Percentiles rank a stretch among this genome's conserved stretches.
These are phyloP conservation scores for Acacia acuminata DNA, from an alignment of 306 rosid genomes.

Conservation along the genomic window DNA sequence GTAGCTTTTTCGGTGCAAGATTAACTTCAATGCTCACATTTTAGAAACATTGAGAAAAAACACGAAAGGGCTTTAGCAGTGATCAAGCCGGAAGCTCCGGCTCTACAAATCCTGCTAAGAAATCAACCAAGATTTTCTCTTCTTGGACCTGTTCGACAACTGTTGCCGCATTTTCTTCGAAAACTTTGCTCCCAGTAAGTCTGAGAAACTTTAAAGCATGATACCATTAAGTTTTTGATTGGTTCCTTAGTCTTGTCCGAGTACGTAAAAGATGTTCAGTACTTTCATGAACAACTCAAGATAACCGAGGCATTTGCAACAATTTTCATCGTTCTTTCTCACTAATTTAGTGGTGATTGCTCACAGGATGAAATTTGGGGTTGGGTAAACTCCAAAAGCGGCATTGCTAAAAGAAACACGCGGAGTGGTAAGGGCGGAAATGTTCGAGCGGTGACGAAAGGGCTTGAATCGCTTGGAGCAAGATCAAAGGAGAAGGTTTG, in stretches of 20 bases:
- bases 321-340: not conserved
- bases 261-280: not conserved
- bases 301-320: not conserved
- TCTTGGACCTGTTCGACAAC: slow-evolving; percentile 43
- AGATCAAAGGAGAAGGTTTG: slow-evolving; percentile 95
- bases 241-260: not conserved
- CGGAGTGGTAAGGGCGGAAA: slow-evolving; percentile 80
- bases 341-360: slow-evolving; percentile 6
- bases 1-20: too few species aligned
- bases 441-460: slow-evolving; percentile 95
- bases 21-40: too few species aligned
- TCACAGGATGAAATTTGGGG: slow-evolving; percentile 86
- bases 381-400: slow-evolving; percentile 69
- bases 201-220: not conserved
- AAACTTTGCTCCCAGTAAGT: slow-evolving; percentile 78
- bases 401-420: slow-evolving; percentile 40
- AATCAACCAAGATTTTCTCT: slow-evolving; percentile 45
- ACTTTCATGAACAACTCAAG: not conserved
- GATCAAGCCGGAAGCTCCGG: too few species aligned
- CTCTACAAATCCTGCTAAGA: slow-evolving; percentile 30
- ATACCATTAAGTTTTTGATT: not conserved
- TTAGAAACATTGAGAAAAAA: too few species aligned
- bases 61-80: too few species aligned
- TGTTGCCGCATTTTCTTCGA: slow-evolving; percentile 54
- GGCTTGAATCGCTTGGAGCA: slow-evolving; percentile 99